Conservation (phyloP, 352 stramenopile genomes). For the Phytophthora hibernalis region DNA sequence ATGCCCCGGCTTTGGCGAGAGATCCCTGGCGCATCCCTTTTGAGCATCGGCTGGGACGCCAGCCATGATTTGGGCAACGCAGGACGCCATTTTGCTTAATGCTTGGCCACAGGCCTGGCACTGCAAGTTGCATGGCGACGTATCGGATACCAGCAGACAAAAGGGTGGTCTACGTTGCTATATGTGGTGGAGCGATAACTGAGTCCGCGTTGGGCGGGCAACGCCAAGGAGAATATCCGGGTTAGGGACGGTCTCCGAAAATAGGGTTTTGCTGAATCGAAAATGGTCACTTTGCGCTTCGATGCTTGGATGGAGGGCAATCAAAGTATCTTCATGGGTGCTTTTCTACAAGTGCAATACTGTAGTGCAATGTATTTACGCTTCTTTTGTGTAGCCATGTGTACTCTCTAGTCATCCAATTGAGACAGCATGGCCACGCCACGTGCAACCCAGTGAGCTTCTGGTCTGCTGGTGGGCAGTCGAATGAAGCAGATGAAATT, state of each 20-base stretch:
- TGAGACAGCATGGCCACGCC: conserved; percentile 94
- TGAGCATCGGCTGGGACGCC: not conserved
- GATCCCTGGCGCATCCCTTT: conserved; percentile 24
- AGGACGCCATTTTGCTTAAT: not conserved
- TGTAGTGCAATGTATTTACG: not conserved
- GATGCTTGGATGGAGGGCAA: conserved; percentile 13
- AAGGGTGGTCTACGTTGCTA: not conserved
- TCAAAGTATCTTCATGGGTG: not conserved
- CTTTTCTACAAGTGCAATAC: not conserved
- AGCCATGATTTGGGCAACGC: not conserved
- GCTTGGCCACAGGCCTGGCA: not conserved
- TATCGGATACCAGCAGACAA: not conserved
- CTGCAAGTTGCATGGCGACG: not conserved
- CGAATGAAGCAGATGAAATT: conserved; percentile 96
- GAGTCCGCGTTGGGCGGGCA: not conserved
- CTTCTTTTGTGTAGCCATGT: conserved; percentile 1
- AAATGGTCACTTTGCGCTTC: conserved; percentile 6
- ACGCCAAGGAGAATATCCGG: not conserved
- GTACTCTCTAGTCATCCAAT: conserved; percentile 75
- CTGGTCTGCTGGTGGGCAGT: conserved; percentile 77
- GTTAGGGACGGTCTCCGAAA: conserved; percentile 7
- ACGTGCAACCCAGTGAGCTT: conserved; percentile 93
- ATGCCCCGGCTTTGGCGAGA: conserved; percentile 34
- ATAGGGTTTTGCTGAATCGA: conserved; percentile 1
- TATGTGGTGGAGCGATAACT: not conserved